Percentiles rank a stretch among this genome's conserved stretches.
phyloP scores from a whole-genome alignment of 345 rosid species.

The Carallia pectinifolia region DNA sequence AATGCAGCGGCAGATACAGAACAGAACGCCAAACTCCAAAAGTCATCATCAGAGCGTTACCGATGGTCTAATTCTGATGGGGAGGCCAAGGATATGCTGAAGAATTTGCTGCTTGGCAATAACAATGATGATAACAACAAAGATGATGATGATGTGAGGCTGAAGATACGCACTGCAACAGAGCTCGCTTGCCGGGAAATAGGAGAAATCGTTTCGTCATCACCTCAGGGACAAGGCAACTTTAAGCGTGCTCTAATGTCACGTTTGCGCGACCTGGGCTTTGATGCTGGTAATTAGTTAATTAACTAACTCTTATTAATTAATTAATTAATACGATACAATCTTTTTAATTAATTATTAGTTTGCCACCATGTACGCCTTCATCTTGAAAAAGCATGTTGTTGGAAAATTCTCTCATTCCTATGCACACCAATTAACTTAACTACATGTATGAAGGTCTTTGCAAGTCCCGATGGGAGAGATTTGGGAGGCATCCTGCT shows the following conservation, averaged over 20 bases:
- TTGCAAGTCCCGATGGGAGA: conserved; percentile 88
- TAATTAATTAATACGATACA: background rate
- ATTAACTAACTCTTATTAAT: background rate
- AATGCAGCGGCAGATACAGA: conserved; percentile 12
- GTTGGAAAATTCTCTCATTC: background rate
- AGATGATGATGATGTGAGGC: conserved; percentile 24
- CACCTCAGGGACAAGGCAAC: conserved; percentile 8
- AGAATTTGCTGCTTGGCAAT: conserved; percentile 27
- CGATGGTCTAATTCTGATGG: conserved; percentile 33
- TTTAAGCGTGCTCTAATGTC: conserved; percentile 55
- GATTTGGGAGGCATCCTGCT: conserved; percentile 44
- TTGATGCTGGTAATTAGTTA: conserved; percentile 70
- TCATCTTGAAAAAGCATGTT: background rate
- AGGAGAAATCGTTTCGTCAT: conserved; percentile 12
- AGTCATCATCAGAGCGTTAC: background rate
- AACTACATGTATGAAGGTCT: conserved; percentile 40
- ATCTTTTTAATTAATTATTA: no score
- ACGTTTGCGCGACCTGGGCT: conserved; percentile 52
- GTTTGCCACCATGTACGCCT: background rate
- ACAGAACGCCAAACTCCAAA: no score
- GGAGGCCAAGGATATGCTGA: conserved; percentile 39
- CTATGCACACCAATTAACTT: no score
- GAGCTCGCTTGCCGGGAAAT: conserved; percentile 24
- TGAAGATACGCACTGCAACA: conserved; percentile 31
- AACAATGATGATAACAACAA: background rate